These are phyloP conservation scores for Nakazawaea pomicola DNA, from an alignment of 805 yeast genomes.

Conservation along the genomic window DNA sequence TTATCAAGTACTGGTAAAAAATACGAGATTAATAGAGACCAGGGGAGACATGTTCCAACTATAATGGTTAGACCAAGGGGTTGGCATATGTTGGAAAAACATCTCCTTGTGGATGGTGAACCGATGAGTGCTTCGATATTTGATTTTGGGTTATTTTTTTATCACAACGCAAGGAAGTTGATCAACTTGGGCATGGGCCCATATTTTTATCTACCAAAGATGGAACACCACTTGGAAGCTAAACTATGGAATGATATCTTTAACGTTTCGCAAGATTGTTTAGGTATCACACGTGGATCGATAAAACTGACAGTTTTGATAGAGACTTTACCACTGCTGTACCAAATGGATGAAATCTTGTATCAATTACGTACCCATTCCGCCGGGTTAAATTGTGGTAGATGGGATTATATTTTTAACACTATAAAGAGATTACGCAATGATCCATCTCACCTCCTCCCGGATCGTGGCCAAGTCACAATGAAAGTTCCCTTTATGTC, in stretches of 20 bases:
- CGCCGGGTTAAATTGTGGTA: conserved; percentile 80
- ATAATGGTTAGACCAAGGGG: conserved; percentile 85
- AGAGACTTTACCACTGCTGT: conserved; percentile 81
- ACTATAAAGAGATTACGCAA: conserved; percentile 73
- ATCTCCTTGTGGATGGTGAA: conserved; percentile 65
- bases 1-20: conserved; percentile 30
- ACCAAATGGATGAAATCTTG: conserved; percentile 82
- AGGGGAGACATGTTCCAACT: conserved; percentile 65
- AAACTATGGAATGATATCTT: conserved; percentile 80
- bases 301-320: conserved; percentile 77
- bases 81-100: conserved; percentile 79
- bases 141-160: conserved; percentile 77
- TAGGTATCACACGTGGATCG: conserved; percentile 68
- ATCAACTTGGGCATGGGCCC: conserved; percentile 70
- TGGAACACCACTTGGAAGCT: conserved; percentile 84
- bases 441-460: conserved; percentile 60
- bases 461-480: conserved; percentile 76
- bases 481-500: conserved; percentile 82
- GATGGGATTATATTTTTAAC: conserved; percentile 86
- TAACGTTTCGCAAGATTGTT: conserved; percentile 67
- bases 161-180: conserved; percentile 63
- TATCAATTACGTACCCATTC: conserved; percentile 74
- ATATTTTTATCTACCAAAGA: conserved; percentile 77
- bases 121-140: conserved; percentile 74
- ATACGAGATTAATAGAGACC: conserved; percentile 36